Evolutionary conservation across 2,329 filamentous ascomycete genomes (phyloP), one percentile per base, ranked within the genome.

Genomic region (Proliferodiscus dingleyae): DNA sequence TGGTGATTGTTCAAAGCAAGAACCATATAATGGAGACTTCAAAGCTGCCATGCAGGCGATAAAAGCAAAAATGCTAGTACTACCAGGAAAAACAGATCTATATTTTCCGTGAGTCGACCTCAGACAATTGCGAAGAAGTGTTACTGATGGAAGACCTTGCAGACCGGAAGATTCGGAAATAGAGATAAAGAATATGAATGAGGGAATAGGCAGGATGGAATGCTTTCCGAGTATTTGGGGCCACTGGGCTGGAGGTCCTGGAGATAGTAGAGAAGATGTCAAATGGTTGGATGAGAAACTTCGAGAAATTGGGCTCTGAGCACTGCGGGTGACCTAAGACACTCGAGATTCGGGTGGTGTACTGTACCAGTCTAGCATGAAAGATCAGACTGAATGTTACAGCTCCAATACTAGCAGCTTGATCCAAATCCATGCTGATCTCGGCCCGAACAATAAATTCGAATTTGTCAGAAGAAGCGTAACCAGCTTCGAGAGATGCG

Each of bases 81-180:
- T 90, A 11, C 87, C 87, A 0, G 68, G 72, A 18, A 80, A 85
- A 61, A 89, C 85, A 0, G 87, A 91, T 60, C 70, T 91, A 4
- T 91, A 91, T 61, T 91, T 93, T 54, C 84, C 87, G 71, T 80
- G 61, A 66, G 75, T 67, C 37, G 15, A 1, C 33, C 5, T 41
- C 11, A 3, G 3, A 22, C 13, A 22, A 21, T 21, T 5, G 10
- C 40, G 11, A 23, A 10, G 24, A 15, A 33, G 10, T 32, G n/a
- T 48, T 18, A 29, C 58, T 49, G n/a, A 32, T 23, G 5, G 10
- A 8, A 2, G 4, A n/a, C 24, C 30, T 30, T 49, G 29, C 50
- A 82, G 78, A 41, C 85, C 85, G 0, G 86, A 90, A 57, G 87
- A 90, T 54, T 89, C 84, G 0, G 78, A 85, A 57, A 81, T 83